phyloP scores from a whole-genome alignment of 345 rosid species.

The Murraya koenigii region DNA sequence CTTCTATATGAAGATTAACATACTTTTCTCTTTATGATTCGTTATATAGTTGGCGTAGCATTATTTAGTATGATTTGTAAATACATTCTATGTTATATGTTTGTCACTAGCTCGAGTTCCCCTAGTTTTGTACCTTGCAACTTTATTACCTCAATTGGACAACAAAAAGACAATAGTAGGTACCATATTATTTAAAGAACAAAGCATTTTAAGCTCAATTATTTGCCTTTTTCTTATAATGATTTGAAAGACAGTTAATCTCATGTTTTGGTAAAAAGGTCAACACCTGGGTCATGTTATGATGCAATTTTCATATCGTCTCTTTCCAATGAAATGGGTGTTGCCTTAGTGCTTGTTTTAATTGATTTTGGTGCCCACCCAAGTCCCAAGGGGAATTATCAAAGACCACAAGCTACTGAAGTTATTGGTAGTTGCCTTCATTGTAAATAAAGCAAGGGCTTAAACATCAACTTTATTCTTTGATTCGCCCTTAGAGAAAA shows the following conservation, averaged over 20 bases:
- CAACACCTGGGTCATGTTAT: background rate
- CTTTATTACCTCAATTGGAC: background rate
- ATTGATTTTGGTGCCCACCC: conserved; percentile 6
- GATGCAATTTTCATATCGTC: background rate
- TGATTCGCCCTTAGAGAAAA: background rate
- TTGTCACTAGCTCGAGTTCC: background rate
- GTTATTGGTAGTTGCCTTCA: conserved; percentile 20
- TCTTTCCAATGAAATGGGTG: conserved; percentile 4
- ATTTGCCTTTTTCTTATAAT: background rate
- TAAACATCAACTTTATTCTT: conserved; percentile 1
- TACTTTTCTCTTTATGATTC: background rate
- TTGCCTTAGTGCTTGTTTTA: background rate
- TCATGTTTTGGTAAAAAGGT: background rate
- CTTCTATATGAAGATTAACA: background rate
- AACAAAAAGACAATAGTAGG: background rate
- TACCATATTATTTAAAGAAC: background rate
- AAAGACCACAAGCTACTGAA: conserved; percentile 6
- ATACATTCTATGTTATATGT: background rate
- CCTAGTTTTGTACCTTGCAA: background rate
- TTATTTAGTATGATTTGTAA: background rate
- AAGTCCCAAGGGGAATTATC: background rate
- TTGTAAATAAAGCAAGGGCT: conserved; percentile 25
- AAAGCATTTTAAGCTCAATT: background rate
- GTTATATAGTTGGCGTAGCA: too few species aligned
- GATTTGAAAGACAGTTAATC: background rate